Evolutionary conservation across 2,329 filamentous ascomycete species (phyloP), one percentile per base, ranked within the genome.

Genomic region (Macrophomina tecta): DNA sequence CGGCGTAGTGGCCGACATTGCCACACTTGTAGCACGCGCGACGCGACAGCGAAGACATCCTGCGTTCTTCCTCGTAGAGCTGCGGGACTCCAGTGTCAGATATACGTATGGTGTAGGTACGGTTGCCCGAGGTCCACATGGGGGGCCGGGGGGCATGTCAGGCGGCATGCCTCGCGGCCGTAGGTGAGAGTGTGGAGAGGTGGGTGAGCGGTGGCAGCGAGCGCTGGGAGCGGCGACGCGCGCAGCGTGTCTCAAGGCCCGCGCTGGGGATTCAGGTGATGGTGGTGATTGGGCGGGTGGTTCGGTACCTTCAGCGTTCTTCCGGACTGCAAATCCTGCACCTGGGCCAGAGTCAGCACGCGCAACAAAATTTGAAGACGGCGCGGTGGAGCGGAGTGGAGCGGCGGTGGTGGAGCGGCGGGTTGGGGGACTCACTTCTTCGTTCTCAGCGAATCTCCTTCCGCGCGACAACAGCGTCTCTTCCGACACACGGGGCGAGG

Each of bases 11-110:
- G 67, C 82, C 81, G 70, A 85, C 81, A 71, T 83, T 82, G 74
- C 81, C 82, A 77, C 81, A 85, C 78, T 83, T 83, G 78, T 84
- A 85, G 79, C 83, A 85, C 69, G 83, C 83, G 71, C 83, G 82
- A 73, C 83, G 82, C 72, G 82, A 82, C 69, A 85, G 81, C 70
- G 82, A 84, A 73, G 82, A 84, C 82, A 84, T 84, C 51, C 55
- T 66, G 64, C 53, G 62, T 67, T 67, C 68, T 77, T 73, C 74
- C 76, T 74, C 72, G 65, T 69, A 68, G 72, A 70, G 64, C 68
- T 69, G 66, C 45, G 68, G 62, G 16, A 69, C 58, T 48, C 67
- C 69, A 62, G 56, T 67, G 67, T 71, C 67, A 71, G 69, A 70
- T 28, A 65, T 46, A 23, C 64, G 53, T 58, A 69, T 68, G 49